A percentile compares a stretch with the other conserved stretches of the same genome.
Evolutionary conservation across 2,329 filamentous ascomycete genomes (phyloP).

Genomic region (Penicillium sp.): DNA sequence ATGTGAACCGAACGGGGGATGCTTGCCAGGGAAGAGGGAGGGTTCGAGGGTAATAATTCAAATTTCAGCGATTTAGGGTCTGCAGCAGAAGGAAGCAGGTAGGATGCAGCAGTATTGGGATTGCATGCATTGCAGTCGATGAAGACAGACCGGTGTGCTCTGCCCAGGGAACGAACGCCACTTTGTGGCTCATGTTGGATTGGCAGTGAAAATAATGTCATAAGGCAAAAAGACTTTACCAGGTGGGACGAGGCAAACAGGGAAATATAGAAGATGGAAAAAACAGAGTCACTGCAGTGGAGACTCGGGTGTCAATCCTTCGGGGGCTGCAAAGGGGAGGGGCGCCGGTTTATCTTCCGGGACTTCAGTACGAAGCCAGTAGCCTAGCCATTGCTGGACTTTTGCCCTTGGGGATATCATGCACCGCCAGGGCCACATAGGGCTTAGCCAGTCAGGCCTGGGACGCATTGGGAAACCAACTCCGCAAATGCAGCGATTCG

Average conservation of each 20-base stretch:
- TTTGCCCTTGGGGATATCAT: not conserved
- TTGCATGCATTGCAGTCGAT: not conserved
- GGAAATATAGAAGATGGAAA: not conserved
- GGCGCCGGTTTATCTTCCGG: not conserved
- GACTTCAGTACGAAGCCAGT: not conserved
- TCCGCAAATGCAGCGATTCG: constrained; percentile 8
- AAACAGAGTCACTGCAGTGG: not conserved
- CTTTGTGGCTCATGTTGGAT: constrained; percentile 1
- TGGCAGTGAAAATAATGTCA: not conserved
- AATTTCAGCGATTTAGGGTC: not conserved
- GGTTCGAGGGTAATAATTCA: not conserved
- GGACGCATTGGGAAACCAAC: not conserved
- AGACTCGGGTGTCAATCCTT: not conserved
- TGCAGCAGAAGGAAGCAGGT: constrained; percentile 4
- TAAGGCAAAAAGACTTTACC: not conserved
- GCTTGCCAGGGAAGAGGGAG: not conserved
- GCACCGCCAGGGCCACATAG: not conserved
- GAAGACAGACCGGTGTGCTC: not conserved
- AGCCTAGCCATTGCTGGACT: not conserved
- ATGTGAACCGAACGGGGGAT: not conserved
- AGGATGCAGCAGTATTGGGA: not conserved
- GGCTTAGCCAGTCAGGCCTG: not conserved
- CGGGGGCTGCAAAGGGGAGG: not conserved
- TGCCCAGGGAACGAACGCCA: not conserved
- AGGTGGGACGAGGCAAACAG: not conserved